These are phyloP conservation scores for Mycena galericulata DNA, from an alignment of 768 basidiomycete species.

Conservation along the genomic window DNA sequence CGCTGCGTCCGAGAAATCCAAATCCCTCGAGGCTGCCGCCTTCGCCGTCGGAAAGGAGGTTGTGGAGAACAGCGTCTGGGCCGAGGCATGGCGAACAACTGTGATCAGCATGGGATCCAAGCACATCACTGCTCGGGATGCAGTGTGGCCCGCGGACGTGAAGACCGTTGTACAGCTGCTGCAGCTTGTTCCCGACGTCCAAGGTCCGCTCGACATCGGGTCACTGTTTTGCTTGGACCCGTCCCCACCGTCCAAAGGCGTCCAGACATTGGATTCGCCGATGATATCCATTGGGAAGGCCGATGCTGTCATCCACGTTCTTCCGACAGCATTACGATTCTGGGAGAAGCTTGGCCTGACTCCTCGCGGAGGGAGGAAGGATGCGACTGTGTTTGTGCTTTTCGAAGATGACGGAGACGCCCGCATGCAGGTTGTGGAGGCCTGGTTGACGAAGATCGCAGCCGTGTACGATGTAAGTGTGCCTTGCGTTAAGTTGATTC, in stretches of 20 bases:
- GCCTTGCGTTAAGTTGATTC: slow-evolving; percentile 5
- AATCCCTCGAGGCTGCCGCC: slow-evolving; percentile 76
- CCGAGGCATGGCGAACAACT: slow-evolving; percentile 70
- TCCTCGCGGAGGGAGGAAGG: slow-evolving; percentile 78
- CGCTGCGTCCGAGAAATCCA: slow-evolving; percentile 71
- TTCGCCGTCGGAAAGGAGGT: slow-evolving; percentile 73
- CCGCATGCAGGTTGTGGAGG: slow-evolving; percentile 59
- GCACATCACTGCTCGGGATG: slow-evolving; percentile 40
- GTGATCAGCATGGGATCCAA: slow-evolving; percentile 35
- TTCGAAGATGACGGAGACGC: slow-evolving; percentile 71
- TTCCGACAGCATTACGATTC: slow-evolving; percentile 79
- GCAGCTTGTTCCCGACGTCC: slow-evolving; percentile 49
- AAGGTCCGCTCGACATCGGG: slow-evolving; percentile 56
- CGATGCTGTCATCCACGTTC: slow-evolving; percentile 74
- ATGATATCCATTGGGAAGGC: slow-evolving; percentile 76
- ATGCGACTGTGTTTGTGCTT: slow-evolving; percentile 75
- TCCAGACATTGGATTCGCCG: slow-evolving; percentile 60
- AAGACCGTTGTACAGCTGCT: slow-evolving; percentile 57
- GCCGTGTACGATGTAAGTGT: slow-evolving; percentile 68
- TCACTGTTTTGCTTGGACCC: slow-evolving; percentile 55
- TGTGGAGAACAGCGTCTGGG: slow-evolving; percentile 80
- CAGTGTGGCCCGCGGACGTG: slow-evolving; percentile 73
- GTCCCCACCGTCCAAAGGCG: slow-evolving; percentile 22
- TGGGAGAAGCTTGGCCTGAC: slow-evolving; percentile 88
- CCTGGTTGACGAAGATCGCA: slow-evolving; percentile 70